A percentile compares a stretch with the other conserved stretches of the same genome.
Evolutionary conservation across 1,139 yeast species (phyloP).

Genomic region (Starmera stellimalicola): DNA sequence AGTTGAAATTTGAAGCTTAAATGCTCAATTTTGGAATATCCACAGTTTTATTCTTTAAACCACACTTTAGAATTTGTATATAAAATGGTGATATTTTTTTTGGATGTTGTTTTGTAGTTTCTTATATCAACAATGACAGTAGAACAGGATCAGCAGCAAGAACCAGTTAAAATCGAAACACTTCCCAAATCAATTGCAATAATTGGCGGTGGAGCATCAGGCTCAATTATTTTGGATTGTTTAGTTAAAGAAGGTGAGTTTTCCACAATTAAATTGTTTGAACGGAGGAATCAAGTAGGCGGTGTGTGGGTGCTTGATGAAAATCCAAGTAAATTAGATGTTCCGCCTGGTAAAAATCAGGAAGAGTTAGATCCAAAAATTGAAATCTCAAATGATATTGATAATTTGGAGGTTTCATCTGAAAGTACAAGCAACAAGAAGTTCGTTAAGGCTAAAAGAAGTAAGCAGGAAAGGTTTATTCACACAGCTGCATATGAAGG

Average conservation of each 20-base stretch:
- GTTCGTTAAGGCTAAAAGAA: conserved; percentile 14
- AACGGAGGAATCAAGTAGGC: conserved; percentile 32
- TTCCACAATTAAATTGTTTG: conserved; percentile 28
- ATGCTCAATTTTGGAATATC: too few species aligned
- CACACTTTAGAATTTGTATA: too few species aligned
- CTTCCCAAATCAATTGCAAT: conserved; percentile 27
- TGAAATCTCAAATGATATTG: conserved; percentile 7
- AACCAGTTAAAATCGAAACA: not conserved
- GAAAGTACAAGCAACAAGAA: not conserved
- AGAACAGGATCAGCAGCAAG: not conserved
- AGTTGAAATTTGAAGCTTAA: too few species aligned
- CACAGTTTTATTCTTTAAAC: too few species aligned
- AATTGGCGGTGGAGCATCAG: conserved; percentile 47
- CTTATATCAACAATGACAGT: too few species aligned
- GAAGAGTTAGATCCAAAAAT: conserved; percentile 12
- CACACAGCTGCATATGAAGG: conserved; percentile 33
- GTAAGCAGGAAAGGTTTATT: conserved; percentile 21
- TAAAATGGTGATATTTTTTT: too few species aligned
- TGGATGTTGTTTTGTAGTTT: too few species aligned
- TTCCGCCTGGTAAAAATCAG: conserved; percentile 17
- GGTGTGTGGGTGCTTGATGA: conserved; percentile 36
- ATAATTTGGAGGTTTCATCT: not conserved
- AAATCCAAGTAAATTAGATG: conserved; percentile 13
- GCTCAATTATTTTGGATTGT: conserved; percentile 34
- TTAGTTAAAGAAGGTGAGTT: conserved; percentile 27